Evolutionary conservation across 768 basidiomycete genomes (phyloP).

Genomic region (Boletus sp.): DNA sequence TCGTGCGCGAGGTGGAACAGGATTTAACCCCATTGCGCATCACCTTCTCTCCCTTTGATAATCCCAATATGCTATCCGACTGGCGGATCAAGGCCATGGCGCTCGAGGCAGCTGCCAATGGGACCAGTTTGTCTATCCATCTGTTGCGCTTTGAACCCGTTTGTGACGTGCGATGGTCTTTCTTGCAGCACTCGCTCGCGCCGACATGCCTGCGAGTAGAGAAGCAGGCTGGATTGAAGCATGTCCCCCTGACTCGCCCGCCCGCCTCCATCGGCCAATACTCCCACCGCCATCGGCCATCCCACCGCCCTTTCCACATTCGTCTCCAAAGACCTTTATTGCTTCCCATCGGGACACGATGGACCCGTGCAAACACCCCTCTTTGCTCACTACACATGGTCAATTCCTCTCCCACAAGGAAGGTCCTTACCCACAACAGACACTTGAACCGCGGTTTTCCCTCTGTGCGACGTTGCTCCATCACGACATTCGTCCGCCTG

Average conservation of each 20-base stretch:
- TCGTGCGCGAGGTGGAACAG: constrained; percentile 28
- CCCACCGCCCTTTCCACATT: neutral
- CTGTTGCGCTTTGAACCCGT: neutral
- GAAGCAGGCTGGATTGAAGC: constrained; percentile 22
- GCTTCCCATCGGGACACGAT: constrained; percentile 34
- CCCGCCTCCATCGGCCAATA: constrained; percentile 29
- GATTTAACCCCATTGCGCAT: constrained; percentile 32
- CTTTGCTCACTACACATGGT: constrained; percentile 41
- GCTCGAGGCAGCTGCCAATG: constrained; percentile 27
- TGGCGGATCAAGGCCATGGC: constrained; percentile 23
- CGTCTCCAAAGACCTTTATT: constrained; percentile 31
- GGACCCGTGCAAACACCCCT: constrained; percentile 38
- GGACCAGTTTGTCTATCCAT: constrained; percentile 19
- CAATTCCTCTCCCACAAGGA: constrained; percentile 46
- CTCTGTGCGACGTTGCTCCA: constrained; percentile 49
- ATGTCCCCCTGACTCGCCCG: constrained; percentile 24
- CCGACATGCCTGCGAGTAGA: constrained; percentile 35
- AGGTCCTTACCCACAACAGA: constrained; percentile 44
- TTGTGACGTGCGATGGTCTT: neutral
- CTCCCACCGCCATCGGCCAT: constrained; percentile 14
- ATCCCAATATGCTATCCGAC: constrained; percentile 26
- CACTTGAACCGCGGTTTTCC: constrained; percentile 51
- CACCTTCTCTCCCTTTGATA: constrained; percentile 30
- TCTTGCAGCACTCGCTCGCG: constrained; percentile 25
- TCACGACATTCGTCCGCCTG: constrained; percentile 52